These are phyloP conservation scores for Colletotrichum cuscutae DNA, from an alignment of 2,329 filamentous ascomycete genomes.

Conservation along the genomic window DNA sequence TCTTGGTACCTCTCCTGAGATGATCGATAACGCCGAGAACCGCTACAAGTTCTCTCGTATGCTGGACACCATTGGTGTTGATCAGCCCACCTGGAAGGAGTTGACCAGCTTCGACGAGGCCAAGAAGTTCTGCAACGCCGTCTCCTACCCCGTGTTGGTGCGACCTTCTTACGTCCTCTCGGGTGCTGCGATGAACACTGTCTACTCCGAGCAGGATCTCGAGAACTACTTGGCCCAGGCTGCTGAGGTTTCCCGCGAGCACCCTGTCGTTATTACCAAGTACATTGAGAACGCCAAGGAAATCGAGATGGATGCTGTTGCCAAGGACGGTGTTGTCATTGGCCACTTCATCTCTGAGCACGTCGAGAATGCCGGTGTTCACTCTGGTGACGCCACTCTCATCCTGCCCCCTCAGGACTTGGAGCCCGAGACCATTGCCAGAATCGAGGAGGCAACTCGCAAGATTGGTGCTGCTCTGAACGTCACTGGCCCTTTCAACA, in stretches of 20 bases:
- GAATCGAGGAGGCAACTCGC: conserved; percentile 93
- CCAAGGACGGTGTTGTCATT: conserved; percentile 86
- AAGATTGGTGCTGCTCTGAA: conserved; percentile 96
- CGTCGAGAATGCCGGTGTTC: conserved; percentile 97
- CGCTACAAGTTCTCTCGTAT: conserved; percentile 99
- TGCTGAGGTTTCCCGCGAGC: conserved; percentile 90
- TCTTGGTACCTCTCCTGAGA: conserved; percentile 96
- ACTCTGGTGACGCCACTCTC: conserved; percentile 96
- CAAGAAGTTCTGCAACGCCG: conserved; percentile 84
- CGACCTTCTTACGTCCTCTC: conserved; percentile 97
- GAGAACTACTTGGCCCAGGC: conserved; percentile 91
- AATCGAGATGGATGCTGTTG: conserved; percentile 99
- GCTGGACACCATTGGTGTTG: conserved; percentile 92
- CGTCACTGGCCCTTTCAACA: conserved; percentile 97
- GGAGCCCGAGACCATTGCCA: conserved; percentile 84
- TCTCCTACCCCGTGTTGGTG: conserved; percentile 93
- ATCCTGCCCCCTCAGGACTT: conserved; percentile 96
- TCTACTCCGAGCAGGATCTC: conserved; percentile 94
- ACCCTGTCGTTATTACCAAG: conserved; percentile 98
- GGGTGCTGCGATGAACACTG: conserved; percentile 98
- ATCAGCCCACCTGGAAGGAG: conserved; percentile 98
- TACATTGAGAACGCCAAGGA: conserved; percentile 99
- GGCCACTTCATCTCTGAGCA: conserved; percentile 99
- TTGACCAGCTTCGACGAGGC: conserved; percentile 95
- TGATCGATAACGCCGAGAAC: conserved; percentile 98